phyloP scores from a whole-genome alignment of 2,329 filamentous ascomycete genomes.

The Pseudocercospora cruenta region DNA sequence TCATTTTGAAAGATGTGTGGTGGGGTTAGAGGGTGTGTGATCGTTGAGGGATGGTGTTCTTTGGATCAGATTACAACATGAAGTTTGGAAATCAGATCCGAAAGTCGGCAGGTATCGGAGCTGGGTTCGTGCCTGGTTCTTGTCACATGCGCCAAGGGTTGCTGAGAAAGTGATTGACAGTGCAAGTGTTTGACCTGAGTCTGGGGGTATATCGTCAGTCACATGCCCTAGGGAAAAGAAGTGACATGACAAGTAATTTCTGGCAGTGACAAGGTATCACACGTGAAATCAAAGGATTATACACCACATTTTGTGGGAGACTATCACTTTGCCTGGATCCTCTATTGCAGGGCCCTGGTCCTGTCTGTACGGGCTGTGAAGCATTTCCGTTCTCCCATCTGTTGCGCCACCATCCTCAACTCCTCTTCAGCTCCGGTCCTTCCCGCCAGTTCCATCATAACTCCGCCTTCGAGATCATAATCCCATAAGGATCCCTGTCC shows the following conservation, averaged over 20 bases:
- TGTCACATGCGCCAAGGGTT: neutral
- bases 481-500: conserved; percentile 87
- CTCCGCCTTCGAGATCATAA: conserved; percentile 56
- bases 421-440: neutral
- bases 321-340: neutral
- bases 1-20: conserved; percentile 39
- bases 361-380: no score
- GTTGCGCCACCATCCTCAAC: neutral
- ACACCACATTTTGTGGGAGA: neutral
- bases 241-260: no score
- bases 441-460: conserved; percentile 11
- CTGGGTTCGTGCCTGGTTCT: neutral
- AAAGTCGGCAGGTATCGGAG: neutral
- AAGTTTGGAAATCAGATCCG: neutral
- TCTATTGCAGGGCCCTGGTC: neutral
- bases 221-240: no score
- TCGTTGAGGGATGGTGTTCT: no score
- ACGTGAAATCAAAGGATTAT: neutral
- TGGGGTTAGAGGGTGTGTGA: no score
- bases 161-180: neutral
- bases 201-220: no score
- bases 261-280: neutral
- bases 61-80: neutral
- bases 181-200: neutral
- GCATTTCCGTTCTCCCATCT: no score